Conservation (phyloP, 768 basidiomycete species). For the Suillus occidentalis region DNA sequence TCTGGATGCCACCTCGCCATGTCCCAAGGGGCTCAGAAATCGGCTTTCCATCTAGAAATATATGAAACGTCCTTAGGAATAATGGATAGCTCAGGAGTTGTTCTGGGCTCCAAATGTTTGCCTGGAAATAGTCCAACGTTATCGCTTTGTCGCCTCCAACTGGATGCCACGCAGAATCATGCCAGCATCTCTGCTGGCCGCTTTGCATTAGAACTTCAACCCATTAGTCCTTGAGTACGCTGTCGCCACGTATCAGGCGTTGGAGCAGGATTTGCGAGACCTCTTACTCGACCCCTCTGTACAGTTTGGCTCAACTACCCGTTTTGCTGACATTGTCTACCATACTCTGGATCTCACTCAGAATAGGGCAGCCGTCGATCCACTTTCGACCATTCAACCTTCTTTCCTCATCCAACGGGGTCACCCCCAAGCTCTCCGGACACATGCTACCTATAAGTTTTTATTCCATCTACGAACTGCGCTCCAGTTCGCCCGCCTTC, state of each 20-base stretch:
- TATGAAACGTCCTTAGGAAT: background rate
- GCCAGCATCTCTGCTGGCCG: constrained; percentile 21
- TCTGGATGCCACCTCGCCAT: background rate
- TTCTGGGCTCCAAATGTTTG: background rate
- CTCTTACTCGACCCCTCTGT: constrained; percentile 10
- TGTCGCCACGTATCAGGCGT: constrained; percentile 14
- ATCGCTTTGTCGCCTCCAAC: constrained; percentile 1
- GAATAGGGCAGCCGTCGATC: constrained; percentile 58
- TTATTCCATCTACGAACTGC: constrained; percentile 76
- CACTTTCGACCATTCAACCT: constrained; percentile 80
- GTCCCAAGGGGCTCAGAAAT: background rate
- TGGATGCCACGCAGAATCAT: constrained; percentile 2
- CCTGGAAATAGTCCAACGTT: background rate
- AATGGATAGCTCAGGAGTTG: background rate
- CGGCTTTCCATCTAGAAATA: background rate
- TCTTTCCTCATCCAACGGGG: constrained; percentile 82
- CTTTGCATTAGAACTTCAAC: constrained; percentile 26
- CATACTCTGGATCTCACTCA: constrained; percentile 51
- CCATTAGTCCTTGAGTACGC: constrained; percentile 33
- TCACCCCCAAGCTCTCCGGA: constrained; percentile 62
- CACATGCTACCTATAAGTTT: constrained; percentile 71
- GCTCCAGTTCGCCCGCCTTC: constrained; percentile 37
- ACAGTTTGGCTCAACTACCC: background rate
- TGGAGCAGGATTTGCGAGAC: constrained; percentile 12
- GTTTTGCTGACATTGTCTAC: background rate